Evolutionary conservation across 2,329 filamentous ascomycete genomes (phyloP).

Genomic region (Volutella citrinella): DNA sequence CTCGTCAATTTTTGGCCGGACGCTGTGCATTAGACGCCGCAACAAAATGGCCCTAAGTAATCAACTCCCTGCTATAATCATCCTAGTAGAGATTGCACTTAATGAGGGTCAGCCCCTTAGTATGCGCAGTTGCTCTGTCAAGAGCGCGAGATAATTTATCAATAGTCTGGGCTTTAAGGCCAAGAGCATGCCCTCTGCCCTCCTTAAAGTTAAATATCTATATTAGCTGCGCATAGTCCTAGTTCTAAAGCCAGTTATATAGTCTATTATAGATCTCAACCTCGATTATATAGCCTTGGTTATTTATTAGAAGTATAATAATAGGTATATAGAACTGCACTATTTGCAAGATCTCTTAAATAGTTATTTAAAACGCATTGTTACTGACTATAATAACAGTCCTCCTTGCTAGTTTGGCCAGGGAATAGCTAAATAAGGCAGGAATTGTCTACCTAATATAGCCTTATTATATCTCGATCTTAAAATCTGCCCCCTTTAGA

Average conservation of each 20-base stretch:
- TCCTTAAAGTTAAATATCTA: slow-evolving; percentile 6
- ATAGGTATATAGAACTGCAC: slow-evolving; percentile 8
- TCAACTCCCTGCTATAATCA: slow-evolving; percentile 10
- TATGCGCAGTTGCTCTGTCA: slow-evolving; percentile 4
- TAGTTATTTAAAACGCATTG: slow-evolving; percentile 12
- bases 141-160: slow-evolving; percentile 3
- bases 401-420: slow-evolving; percentile 7
- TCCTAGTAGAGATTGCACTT: slow-evolving; percentile 8
- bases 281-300: slow-evolving; percentile 38
- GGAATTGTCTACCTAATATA: slow-evolving; percentile 12
- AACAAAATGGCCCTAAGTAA: slow-evolving; percentile 12
- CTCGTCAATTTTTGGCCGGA: no score
- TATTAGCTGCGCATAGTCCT: slow-evolving; percentile 31
- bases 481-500: slow-evolving; percentile 7
- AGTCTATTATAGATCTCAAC: slow-evolving; percentile 34
- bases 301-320: slow-evolving; percentile 18
- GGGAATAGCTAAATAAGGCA: slow-evolving; percentile 14
- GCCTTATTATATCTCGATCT: slow-evolving; percentile 13
- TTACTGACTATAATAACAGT: slow-evolving; percentile 8
- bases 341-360: slow-evolving; percentile 13
- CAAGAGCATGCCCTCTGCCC: slow-evolving; percentile 5
- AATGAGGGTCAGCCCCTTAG: slow-evolving; percentile 5
- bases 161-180: slow-evolving; percentile 5
- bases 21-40: slow-evolving; percentile 5
- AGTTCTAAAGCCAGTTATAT: slow-evolving; percentile 32